Evolutionary conservation across 179 eudicot genomes (phyloP), one percentile per base, ranked within the genome.

Genomic region (Silene coronaria): DNA sequence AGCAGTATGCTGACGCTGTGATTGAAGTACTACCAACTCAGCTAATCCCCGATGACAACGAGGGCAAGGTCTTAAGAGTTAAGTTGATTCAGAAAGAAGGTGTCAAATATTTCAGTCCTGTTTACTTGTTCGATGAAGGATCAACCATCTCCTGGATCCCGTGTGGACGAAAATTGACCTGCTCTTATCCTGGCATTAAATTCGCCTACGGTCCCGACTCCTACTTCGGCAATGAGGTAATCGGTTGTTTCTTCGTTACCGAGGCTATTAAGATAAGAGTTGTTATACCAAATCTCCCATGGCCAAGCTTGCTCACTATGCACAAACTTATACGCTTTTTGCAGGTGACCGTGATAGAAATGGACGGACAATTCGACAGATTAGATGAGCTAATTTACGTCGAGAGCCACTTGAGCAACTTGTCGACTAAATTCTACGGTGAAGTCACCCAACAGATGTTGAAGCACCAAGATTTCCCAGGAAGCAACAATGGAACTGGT

Each of bases 371-470:
- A 72, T 95, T 95, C 16, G 99, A 95, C 84, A 89, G 96, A 90
- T 84, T 94, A 84, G 58, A 53, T 53, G 58, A 53, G 84, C 87
- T 94, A 30, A 92, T 94, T 72, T 92, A 92, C 8, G 93, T 94
- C 0, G 97, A 92, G 74, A 90, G 97, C 87, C 98, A 93, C 72
- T 80, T 94, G 81, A 92, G 97, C 89, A 94, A 92, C 88, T 71
- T 95, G 68, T 95, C 99, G 42, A 88, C 91, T 70, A 95, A 92
- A 79, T 95, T 95, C 58, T 95, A 95, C 38, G 99, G 99, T 32
- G 99, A 95, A 85, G 93, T 96, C 60, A 96, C 99, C 3, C 99
- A 95, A 77, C 99, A 96, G 76, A 96, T 96, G 97, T 72, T 96
- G 87, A 96, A 91, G 89, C 99, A 91, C 73, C 71, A 92, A 11